These are phyloP conservation scores for Ascochyta clinopodiicola DNA, from an alignment of 2,329 filamentous ascomycete genomes.

Conservation along the genomic window DNA sequence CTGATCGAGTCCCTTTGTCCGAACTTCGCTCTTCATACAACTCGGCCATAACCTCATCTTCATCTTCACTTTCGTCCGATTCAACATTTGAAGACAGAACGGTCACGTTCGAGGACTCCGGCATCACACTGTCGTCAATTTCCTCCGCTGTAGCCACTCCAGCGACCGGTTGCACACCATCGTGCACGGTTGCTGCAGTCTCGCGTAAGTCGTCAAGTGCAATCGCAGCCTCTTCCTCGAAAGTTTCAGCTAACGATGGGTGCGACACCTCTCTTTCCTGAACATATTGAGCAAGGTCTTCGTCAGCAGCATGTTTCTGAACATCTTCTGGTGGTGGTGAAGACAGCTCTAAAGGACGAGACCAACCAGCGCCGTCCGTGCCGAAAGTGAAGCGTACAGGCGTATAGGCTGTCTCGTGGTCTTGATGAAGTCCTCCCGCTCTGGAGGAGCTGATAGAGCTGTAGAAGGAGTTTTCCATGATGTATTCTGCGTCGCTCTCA, in stretches of 20 bases:
- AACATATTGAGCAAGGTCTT: neutral
- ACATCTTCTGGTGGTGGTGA: slow-evolving; percentile 23
- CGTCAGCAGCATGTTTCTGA: slow-evolving; percentile 9
- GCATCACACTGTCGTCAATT: neutral
- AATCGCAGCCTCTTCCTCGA: neutral
- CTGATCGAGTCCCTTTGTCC: neutral
- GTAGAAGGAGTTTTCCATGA: slow-evolving; percentile 43
- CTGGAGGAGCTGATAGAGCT: slow-evolving; percentile 41
- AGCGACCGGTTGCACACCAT: neutral
- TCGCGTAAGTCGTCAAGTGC: neutral
- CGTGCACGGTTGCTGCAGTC: neutral
- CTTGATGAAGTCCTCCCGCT: slow-evolving; percentile 29
- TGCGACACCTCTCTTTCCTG: no score
- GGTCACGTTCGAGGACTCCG: neutral
- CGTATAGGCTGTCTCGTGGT: slow-evolving; percentile 46
- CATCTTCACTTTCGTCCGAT: neutral
- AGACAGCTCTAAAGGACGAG: slow-evolving; percentile 22
- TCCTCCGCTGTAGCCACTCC: neutral
- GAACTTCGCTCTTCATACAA: neutral
- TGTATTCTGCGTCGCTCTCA: slow-evolving; percentile 32
- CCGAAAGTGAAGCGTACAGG: slow-evolving; percentile 47
- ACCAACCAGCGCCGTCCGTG: slow-evolving; percentile 39
- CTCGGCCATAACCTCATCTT: neutral
- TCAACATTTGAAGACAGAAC: slow-evolving; percentile 4
- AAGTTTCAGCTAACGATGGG: neutral